Evolutionary conservation across 2,329 filamentous ascomycete genomes (phyloP), one percentile per base, ranked within the genome.

Genomic region (Coleophoma cylindrospora): DNA sequence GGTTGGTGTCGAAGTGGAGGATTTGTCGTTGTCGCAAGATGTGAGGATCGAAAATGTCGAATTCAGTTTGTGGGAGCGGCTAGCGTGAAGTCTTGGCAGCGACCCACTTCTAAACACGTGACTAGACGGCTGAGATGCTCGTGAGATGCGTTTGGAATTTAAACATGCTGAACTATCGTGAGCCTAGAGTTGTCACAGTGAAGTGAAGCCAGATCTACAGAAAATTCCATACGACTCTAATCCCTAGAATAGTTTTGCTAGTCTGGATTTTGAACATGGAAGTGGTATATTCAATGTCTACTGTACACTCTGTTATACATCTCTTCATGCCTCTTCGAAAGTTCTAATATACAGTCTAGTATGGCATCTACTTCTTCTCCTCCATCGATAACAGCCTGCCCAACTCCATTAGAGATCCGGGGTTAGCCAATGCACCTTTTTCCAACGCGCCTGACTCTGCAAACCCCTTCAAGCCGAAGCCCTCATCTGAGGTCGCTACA

Each of bases 21-120:
- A 45, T 47, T 57, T 56, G 55, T 57, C 54, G 50, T 52, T 36
- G 50, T 32, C n/a, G 21, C 41, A 27, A 27, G 10, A n/a, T 22
- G 19, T 7, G 14, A 27, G 14, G 15, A 44, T 27, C n/a, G 36
- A 47, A 47, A 14, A 27, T 38, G 37, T 21, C 19, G n/a, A 21
- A 38, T 47, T 47, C 17, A 13, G 15, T 38, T 45, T 45, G 43
- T 45, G 43, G 27, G 27, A 27, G 27, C 27, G 27, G 27, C 27
- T 27, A 27, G 27, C 36, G 15, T 38, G 36, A 38, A 38, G 36
- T 38, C 36, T 38, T 38, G 36, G 36, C 36, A 12, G 36, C 5
- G 36, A 17, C 13, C 14, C 36, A n/a, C 14, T 14, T 9, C 7
- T 2, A n/a, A 14, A 1, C 36, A 38, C 36, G 36, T 38, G 36